Evolutionary conservation across 352 stramenopile genomes (phyloP).

Genomic region (Globisporangium polare): DNA sequence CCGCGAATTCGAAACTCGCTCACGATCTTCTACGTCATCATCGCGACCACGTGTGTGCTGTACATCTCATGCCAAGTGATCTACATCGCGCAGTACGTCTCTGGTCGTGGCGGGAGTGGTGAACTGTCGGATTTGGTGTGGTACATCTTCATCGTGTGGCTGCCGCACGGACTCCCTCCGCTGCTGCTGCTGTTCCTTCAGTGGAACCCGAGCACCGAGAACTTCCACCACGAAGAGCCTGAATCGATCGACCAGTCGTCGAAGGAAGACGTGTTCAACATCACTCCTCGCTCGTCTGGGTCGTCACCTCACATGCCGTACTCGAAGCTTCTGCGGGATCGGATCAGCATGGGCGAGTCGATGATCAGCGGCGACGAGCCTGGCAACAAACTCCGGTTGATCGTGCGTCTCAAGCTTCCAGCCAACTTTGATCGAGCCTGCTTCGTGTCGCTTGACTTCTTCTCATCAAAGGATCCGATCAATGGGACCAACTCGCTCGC

Average conservation of each 20-base stretch:
- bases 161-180: constrained; percentile 69
- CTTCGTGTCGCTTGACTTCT: constrained; percentile 84
- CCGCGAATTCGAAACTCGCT: constrained; percentile 79
- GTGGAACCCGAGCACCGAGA: constrained; percentile 81
- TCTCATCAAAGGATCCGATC: constrained; percentile 69
- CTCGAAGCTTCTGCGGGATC: constrained; percentile 65
- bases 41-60: constrained; percentile 81
- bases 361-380: constrained; percentile 79
- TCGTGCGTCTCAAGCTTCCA: constrained; percentile 80
- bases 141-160: constrained; percentile 88
- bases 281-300: constrained; percentile 68
- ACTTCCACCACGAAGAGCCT: constrained; percentile 49
- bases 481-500: constrained; percentile 42
- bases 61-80: constrained; percentile 87
- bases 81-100: constrained; percentile 84
- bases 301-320: constrained; percentile 83
- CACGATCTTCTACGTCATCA: constrained; percentile 88
- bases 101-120: constrained; percentile 42
- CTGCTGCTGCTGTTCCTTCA: constrained; percentile 81
- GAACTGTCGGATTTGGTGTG: constrained; percentile 79
- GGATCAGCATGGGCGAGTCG: constrained; percentile 71
- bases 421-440: constrained; percentile 71
- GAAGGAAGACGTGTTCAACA: constrained; percentile 84
- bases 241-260: constrained; percentile 62
- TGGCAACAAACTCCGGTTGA: constrained; percentile 74